These are phyloP conservation scores for Beauveria sp. DNA, from an alignment of 2,329 filamentous ascomycete genomes.

Conservation along the genomic window DNA sequence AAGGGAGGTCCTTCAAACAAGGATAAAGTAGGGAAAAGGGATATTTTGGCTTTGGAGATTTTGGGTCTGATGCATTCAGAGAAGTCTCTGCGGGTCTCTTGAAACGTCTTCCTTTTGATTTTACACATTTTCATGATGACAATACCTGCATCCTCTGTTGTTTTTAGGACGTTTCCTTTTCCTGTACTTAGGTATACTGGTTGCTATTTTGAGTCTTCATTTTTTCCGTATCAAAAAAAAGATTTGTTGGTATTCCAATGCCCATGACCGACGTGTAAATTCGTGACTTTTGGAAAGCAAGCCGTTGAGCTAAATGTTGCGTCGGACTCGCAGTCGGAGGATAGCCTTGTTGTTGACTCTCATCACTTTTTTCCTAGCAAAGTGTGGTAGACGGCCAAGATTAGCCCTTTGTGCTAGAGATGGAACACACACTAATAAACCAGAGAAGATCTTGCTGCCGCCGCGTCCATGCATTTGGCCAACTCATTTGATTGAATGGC, in stretches of 20 bases:
- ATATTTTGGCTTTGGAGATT: constrained; percentile 1
- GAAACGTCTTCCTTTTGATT: constrained; percentile 6
- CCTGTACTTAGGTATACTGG: constrained; percentile 1
- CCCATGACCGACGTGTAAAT: too few relatives aligned
- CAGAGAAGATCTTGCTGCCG: too few relatives aligned
- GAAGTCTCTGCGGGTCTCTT: background rate
- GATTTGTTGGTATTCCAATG: background rate
- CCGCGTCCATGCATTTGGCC: too few relatives aligned
- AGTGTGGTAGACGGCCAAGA: too few relatives aligned
- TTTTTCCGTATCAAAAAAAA: background rate
- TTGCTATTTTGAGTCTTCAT: constrained; percentile 9
- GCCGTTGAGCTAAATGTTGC: too few relatives aligned
- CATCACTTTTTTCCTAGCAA: too few relatives aligned
- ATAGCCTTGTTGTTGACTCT: too few relatives aligned
- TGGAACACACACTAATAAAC: too few relatives aligned
- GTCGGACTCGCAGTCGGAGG: too few relatives aligned
- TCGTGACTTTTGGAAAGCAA: background rate
- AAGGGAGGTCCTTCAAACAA: background rate
- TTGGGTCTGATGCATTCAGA: background rate
- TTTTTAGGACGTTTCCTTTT: background rate
- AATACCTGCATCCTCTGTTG: background rate
- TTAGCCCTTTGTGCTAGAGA: too few relatives aligned
- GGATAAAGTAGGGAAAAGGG: background rate
- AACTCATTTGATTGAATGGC: too few relatives aligned
- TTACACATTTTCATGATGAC: constrained; percentile 7